Percentiles rank a stretch among this genome's conserved stretches.
Evolutionary conservation across 1,139 yeast species (phyloP).

Genomic region (Hanseniaspora sp.): DNA sequence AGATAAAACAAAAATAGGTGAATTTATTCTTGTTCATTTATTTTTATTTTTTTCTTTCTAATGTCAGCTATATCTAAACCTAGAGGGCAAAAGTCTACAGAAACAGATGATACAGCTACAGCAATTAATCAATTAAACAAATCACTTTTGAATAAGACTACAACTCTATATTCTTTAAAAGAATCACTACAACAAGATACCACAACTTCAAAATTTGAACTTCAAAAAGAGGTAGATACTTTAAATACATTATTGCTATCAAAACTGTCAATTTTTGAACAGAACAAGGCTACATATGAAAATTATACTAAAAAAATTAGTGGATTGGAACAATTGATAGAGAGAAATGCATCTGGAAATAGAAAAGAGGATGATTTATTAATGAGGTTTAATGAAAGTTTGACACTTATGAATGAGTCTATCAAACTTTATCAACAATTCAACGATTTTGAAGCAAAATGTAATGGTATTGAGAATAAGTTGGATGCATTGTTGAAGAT

Average conservation of each 20-base stretch:
- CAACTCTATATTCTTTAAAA: not conserved
- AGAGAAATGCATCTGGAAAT: not conserved
- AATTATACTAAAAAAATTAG: not conserved
- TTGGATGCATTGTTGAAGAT: not conserved
- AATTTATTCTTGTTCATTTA: too few species aligned
- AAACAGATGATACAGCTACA: not conserved
- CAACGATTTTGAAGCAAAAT: constrained; percentile 3
- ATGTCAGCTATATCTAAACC: too few species aligned
- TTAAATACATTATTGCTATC: not conserved
- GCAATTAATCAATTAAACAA: not conserved
- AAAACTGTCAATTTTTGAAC: not conserved
- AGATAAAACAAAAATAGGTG: too few species aligned
- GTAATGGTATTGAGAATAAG: not conserved
- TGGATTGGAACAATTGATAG: constrained; percentile 3
- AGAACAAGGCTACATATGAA: not conserved
- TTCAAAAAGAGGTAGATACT: constrained; percentile 6
- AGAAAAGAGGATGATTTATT: not conserved
- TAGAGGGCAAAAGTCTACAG: not conserved
- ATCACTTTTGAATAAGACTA: not conserved
- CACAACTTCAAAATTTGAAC: not conserved
- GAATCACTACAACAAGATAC: not conserved
- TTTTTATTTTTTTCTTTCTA: not conserved
- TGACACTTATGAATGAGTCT: constrained; percentile 7
- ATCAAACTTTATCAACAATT: constrained; percentile 8
- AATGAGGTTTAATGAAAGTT: constrained; percentile 10